phyloP scores from a whole-genome alignment of 805 yeast genomes.

The Sugiyamaella valdiviana region DNA sequence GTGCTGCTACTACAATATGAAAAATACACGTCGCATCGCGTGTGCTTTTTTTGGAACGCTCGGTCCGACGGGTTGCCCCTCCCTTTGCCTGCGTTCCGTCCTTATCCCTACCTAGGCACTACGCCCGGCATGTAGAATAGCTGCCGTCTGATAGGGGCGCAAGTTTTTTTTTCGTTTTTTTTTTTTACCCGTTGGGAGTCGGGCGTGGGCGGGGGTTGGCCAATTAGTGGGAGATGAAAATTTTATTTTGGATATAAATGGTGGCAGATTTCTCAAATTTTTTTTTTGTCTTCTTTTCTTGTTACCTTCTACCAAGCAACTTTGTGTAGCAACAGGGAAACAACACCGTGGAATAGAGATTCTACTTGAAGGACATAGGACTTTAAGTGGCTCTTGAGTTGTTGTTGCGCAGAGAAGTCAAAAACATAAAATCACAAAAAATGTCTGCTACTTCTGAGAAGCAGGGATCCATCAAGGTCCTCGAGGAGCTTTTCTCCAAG shows the following conservation, averaged over 20 bases:
- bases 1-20: too few species aligned
- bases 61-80: background rate
- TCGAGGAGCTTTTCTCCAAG: slow-evolving; percentile 88
- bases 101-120: background rate
- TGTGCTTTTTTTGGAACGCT: background rate
- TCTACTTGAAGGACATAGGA: background rate
- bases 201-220: background rate
- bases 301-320: background rate
- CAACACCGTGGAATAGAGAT: background rate
- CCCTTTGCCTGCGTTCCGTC: background rate
- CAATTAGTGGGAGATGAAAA: background rate
- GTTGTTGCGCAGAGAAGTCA: background rate
- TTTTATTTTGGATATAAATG: background rate
- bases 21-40: background rate
- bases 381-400: background rate
- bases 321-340: background rate
- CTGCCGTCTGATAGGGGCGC: background rate
- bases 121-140: background rate
- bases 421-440: background rate
- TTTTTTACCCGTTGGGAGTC: background rate
- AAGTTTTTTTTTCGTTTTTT: background rate
- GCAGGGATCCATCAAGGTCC: slow-evolving; percentile 49
- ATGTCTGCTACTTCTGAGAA: slow-evolving; percentile 22
- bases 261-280: background rate
- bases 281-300: background rate